Evolutionary conservation across 805 yeast species (phyloP), one percentile per base, ranked within the genome.

Genomic region (Nakazawaea peltata): DNA sequence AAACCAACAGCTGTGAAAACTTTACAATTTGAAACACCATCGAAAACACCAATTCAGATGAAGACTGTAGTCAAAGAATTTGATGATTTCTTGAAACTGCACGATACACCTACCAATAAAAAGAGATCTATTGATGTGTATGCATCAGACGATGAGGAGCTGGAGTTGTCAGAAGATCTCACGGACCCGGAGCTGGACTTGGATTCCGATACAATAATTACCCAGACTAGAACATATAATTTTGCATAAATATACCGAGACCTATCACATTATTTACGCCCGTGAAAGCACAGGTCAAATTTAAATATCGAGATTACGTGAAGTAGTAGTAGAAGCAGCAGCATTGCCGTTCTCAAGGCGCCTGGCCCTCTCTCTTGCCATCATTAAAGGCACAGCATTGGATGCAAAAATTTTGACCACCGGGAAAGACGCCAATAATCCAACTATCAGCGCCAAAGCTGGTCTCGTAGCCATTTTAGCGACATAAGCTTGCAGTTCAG

Each of bases 381-480:
- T 69, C 46, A 75, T 46, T 31, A 76, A 52, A 9, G 82, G 82
- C 28, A 76, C 68, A 22, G 77, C 76, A 52, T 75, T 75, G 10
- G 81, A 71, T 4, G 74, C 68, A 51, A 76, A 72, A 30, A 74
- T 58, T 50, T 74, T 73, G 38, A 67, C 65, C 21, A 70, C 65
- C 14, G 81, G 81, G 47, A 71, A 69, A 11, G 81, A 73, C 12
- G 77, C 74, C 28, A 71, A 49, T 42, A 75, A 54, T 3, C 81
- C 81, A 34, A 72, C 71, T 33, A 74, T 43, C 6, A 81, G 79
- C 11, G 77, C 71, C 33, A 75, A 51, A 3, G 77, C 80, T 5
- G 80, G 78, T 39, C 57, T 60, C 24, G 67, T 59, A 37, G 75
- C 63, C 41, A 71, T 50, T 42, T 59, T 67, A 30, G 77, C 76